Base-by-base conservation (phyloP, 148 eudicot species). In the Chenopodium quinoa region DNA sequence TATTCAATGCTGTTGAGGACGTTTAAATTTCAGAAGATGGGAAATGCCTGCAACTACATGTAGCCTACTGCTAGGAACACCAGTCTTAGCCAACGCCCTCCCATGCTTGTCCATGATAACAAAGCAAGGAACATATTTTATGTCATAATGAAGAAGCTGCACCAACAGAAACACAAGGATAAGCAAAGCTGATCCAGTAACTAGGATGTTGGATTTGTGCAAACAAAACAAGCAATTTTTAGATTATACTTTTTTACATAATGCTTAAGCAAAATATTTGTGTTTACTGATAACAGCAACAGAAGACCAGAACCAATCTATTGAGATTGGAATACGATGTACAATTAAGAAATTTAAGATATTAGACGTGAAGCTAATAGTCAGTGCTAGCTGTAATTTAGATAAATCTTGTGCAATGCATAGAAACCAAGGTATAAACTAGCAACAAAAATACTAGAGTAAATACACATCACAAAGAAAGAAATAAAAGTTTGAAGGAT, bases 91-190 rank as follows among this genome's bases (percentile, higher is more conserved):
- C 66, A 96, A 60, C 9, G 93, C 99, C 81, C 80, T 86, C n/a
- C 99, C 99, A 25, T 90, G 27, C 71, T 93, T 92, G 91, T 96
- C 98, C 79, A 96, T 83, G 11, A 96, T 81, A 54, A 96, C 98
- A 81, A 96, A 96, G 94, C 99, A 96, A n/a, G 99, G 99, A 56
- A 96, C 99, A 75, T 96, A 96, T 86, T 82, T 90, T 32, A 96
- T 92, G 84, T 92, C 98, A 80, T 96, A 93, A 78, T 96, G 97
- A 60, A 96, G 95, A 34, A 96, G 91, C 99, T 96, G 93, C 88
- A 90, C 46, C 71, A 63, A 78, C 75, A 81, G 7, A 52, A 78
- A 68, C 20, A 73, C 71, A 75, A 34, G 47, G 60, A 22, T 31
- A 37, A 56, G 66, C 23, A 4, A 29, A 72, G 5, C 7, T n/a